Base-by-base conservation (phyloP, 257 asterid species). In the Verbascum thapsus region DNA sequence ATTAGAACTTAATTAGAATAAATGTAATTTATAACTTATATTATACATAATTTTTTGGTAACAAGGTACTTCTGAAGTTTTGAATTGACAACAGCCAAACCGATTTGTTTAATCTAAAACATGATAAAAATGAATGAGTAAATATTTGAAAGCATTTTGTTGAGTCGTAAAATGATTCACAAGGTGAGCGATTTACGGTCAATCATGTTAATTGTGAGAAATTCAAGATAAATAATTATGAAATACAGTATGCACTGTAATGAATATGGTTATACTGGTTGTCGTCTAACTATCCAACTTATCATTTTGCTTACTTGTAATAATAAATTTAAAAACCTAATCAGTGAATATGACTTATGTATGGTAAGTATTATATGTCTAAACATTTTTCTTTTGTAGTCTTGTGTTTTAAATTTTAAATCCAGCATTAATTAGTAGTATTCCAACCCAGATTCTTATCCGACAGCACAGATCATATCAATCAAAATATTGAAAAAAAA, bases 331-430 rank as follows among this genome's bases (percentile, higher is more conserved):
- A 9, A 48, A 12, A 48, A 7, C 3, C 20, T 48, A 15, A 5
- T 17, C 7, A 16, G 23, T 53, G 3, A 3, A 12, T 52, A 19
- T 53, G n/a, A 32, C 30, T 26, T n/a, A 11, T 53, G 15, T 13
- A 53, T 30, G 60, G 43, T 32, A 53, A 52, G 43, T 1, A 43
- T 32, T 32, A 23, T n/a, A n/a, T 26, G 15, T 53, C 32, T 53
- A 6, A 6, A 26, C 18, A 6, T 5, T 30, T 53, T 32, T 3
- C 42, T 15, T 53, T 53, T 53, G 42, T 53, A 19, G 10, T 30
- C 10, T 30, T 53, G 42, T 53, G 20, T 30, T 53, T 53, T 32
- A n/a, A 53, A 53, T 53, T 53, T 53, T 16, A 44, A 60, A 60
- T 42, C 41, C 15, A 3, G 54, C 66, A 60, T 26, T 43, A 60